phyloP scores from a whole-genome alignment of 805 yeast genomes.

The Candida golubevii region DNA sequence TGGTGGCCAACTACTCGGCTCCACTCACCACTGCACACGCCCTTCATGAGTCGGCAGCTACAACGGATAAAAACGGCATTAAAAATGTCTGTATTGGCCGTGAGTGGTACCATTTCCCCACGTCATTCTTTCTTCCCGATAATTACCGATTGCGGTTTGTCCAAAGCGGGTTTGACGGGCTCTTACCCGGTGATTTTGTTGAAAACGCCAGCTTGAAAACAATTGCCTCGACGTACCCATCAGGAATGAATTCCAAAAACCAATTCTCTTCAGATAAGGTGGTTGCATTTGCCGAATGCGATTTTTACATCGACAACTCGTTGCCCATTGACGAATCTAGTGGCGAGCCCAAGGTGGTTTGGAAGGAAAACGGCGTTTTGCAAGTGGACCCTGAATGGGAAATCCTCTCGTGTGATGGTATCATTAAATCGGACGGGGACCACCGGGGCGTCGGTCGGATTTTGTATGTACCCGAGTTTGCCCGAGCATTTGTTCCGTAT shows the following conservation, averaged over 20 bases:
- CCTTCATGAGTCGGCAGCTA: conserved; percentile 21
- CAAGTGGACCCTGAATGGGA: conserved; percentile 42
- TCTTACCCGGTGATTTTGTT: conserved; percentile 81
- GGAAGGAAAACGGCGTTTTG: conserved; percentile 13
- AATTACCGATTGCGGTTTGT: conserved; percentile 63
- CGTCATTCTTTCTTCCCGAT: conserved; percentile 74
- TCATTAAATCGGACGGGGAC: conserved; percentile 50
- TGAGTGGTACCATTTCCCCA: conserved; percentile 93
- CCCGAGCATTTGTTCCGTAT: conserved; percentile 25
- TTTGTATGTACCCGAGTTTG: conserved; percentile 44
- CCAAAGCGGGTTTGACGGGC: conserved; percentile 75
- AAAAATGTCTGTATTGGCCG: conserved; percentile 80
- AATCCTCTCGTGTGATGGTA: conserved; percentile 41
- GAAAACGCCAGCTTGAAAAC: conserved; percentile 32
- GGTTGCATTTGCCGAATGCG: conserved; percentile 49
- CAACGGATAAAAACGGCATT: conserved; percentile 15
- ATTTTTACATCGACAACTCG: conserved; percentile 64
- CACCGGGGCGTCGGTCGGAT: conserved; percentile 53
- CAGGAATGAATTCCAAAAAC: conserved; percentile 73
- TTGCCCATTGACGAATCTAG: conserved; percentile 41
- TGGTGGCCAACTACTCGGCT: conserved; percentile 65
- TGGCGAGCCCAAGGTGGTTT: conserved; percentile 34
- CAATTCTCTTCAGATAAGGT: conserved; percentile 58
- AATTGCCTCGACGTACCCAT: conserved; percentile 48
- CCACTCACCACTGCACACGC: conserved; percentile 61